These are phyloP conservation scores for Eutrema japonicum DNA, from an alignment of 345 rosid species.

Conservation along the genomic window DNA sequence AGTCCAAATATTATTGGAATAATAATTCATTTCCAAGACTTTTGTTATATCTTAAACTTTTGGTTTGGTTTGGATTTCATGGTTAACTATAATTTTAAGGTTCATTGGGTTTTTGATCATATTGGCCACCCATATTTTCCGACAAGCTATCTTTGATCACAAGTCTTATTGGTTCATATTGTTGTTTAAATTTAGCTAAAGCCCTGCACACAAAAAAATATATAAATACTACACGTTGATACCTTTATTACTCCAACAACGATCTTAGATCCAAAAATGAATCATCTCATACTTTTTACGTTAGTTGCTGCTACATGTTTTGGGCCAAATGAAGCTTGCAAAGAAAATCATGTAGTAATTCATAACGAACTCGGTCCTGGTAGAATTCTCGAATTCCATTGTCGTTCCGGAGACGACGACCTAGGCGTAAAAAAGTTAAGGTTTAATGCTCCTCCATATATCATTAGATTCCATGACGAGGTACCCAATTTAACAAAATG, in stretches of 20 bases:
- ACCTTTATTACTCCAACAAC: background rate
- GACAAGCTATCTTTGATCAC: background rate
- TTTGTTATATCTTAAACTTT: background rate
- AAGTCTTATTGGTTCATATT: background rate
- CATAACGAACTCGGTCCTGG: background rate
- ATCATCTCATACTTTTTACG: background rate
- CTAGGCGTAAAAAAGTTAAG: too few relatives aligned
- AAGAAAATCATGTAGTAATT: background rate
- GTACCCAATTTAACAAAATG: too few relatives aligned
- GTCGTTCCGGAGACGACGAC: too few relatives aligned
- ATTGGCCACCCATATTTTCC: background rate
- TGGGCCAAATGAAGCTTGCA: background rate
- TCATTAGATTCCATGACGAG: too few relatives aligned
- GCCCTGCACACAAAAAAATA: background rate
- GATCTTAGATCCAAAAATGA: constrained; percentile 1
- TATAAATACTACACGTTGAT: constrained; percentile 1
- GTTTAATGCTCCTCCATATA: too few relatives aligned
- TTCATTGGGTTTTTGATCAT: background rate
- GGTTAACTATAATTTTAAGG: background rate
- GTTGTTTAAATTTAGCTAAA: background rate
- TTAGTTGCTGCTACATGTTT: background rate
- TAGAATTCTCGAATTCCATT: background rate
- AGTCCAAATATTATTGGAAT: too few relatives aligned
- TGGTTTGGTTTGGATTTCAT: background rate
- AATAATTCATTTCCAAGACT: background rate